phyloP scores from a whole-genome alignment of 345 rosid species.

The Pistacia atlantica region DNA sequence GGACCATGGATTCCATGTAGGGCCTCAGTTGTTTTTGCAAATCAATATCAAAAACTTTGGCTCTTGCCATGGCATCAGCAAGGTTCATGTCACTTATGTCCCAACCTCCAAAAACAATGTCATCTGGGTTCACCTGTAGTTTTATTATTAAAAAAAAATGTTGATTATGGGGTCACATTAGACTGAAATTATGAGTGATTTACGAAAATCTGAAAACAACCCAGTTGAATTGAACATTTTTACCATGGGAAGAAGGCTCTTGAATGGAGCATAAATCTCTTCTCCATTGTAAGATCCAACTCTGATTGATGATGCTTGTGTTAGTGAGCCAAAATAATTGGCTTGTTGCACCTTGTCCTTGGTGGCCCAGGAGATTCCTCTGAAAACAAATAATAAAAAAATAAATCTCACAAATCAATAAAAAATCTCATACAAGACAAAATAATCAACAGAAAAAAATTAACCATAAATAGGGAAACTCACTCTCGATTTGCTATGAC shows the following conservation, averaged over 20 bases:
- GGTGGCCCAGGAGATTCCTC: constrained; percentile 99
- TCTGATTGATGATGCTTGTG: constrained; percentile 88
- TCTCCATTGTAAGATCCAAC: constrained; percentile 98
- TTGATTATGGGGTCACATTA: background rate
- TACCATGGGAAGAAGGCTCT: constrained; percentile 98
- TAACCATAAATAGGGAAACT: constrained; percentile 30
- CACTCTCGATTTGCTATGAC: constrained; percentile 91
- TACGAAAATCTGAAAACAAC: background rate
- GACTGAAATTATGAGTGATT: background rate
- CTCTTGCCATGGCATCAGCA: constrained; percentile 98
- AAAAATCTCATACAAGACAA: background rate
- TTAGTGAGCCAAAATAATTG: constrained; percentile 92
- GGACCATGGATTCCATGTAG: constrained; percentile 91
- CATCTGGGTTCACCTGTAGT: constrained; percentile 84
- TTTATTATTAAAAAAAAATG: background rate
- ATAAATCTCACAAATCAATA: background rate
- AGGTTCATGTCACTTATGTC: constrained; percentile 95
- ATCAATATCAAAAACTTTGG: constrained; percentile 86
- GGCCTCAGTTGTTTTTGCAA: constrained; percentile 93
- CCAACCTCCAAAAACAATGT: constrained; percentile 96
- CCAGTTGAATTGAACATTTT: background rate
- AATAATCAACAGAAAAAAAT: background rate
- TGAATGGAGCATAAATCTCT: constrained; percentile 97
- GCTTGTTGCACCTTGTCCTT: constrained; percentile 98
- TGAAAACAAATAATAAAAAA: constrained; percentile 25